Percentiles rank a stretch among this genome's conserved stretches.
Evolutionary conservation across 257 asterid species (phyloP).

Genomic region (Solanum chiquidenum): DNA sequence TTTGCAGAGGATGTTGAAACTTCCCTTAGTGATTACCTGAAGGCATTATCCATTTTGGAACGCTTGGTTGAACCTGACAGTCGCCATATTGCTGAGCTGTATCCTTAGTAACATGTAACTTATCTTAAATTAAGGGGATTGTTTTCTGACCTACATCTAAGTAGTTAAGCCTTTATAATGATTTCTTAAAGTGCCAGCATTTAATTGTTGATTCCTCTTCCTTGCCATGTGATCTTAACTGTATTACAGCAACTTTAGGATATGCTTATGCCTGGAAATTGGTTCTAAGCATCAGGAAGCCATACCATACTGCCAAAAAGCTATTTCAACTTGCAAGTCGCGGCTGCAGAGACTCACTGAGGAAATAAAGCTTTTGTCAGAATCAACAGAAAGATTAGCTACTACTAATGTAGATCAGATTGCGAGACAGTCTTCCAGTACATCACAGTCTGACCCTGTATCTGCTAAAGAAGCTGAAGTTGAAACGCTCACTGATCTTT

Average conservation of each 20-base stretch:
- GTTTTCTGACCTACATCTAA: neutral
- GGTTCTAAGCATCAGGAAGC: conserved; percentile 90
- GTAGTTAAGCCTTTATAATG: neutral
- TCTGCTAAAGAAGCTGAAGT: conserved; percentile 55
- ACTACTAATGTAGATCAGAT: conserved; percentile 30
- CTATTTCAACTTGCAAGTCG: conserved; percentile 64
- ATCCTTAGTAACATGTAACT: conserved; percentile 37
- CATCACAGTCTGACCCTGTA: conserved; percentile 28
- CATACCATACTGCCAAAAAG: conserved; percentile 63
- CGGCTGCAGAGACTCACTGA: conserved; percentile 51
- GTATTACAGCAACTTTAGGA: conserved; percentile 65
- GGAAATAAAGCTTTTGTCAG: conserved; percentile 28
- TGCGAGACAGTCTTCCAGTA: conserved; percentile 28
- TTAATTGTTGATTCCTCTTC: neutral
- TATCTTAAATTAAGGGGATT: neutral
- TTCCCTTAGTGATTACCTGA: conserved; percentile 86
- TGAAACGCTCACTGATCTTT: conserved; percentile 58
- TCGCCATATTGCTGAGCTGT: conserved; percentile 85
- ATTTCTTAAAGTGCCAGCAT: neutral
- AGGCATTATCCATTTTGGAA: conserved; percentile 78
- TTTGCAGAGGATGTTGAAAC: conserved; percentile 90
- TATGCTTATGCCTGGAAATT: conserved; percentile 84
- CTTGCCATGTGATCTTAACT: conserved; percentile 25
- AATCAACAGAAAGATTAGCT: conserved; percentile 15
- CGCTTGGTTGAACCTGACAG: conserved; percentile 82